phyloP scores from a whole-genome alignment of 2,329 filamentous ascomycete species.

The Colletotrichum sp. region DNA sequence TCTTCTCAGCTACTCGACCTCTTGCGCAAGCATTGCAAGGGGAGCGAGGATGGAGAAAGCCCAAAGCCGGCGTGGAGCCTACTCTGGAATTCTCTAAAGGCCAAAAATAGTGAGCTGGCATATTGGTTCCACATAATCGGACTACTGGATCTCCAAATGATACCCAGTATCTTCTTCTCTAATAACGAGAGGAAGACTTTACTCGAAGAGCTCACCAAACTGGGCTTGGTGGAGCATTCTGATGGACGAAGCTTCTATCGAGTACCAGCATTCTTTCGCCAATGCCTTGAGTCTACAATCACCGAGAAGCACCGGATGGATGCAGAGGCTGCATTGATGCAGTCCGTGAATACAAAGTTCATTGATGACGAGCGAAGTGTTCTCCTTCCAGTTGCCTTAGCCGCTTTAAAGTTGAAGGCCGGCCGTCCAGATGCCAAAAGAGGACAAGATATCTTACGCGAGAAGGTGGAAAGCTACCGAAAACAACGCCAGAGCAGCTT shows the following conservation, averaged over 20 bases:
- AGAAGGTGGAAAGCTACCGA: not conserved
- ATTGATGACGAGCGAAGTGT: accelerated
- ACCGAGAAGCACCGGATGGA: not conserved
- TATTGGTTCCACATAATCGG: not conserved
- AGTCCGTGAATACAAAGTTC: not conserved
- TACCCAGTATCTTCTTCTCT: not conserved
- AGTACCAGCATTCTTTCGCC: not conserved
- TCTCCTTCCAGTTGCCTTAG: not conserved
- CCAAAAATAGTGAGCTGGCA: not conserved
- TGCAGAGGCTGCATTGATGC: not conserved
- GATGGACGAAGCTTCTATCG: not conserved
- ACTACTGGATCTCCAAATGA: not conserved
- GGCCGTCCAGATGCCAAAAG: not conserved
- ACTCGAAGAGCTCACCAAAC: not conserved
- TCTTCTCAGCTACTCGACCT: not conserved
- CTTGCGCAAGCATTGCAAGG: not conserved
- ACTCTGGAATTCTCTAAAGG: not conserved
- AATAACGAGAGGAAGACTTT: not conserved
- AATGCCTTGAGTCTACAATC: not conserved
- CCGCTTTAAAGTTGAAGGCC: not conserved
- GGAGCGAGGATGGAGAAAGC: not conserved
- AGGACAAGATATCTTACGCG: not conserved
- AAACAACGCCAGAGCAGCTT: not conserved
- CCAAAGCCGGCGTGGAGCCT: not conserved
- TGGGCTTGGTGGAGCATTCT: not conserved